These are phyloP conservation scores for Fusarium marasasianum DNA, from an alignment of 2,329 filamentous ascomycete genomes.

Conservation along the genomic window DNA sequence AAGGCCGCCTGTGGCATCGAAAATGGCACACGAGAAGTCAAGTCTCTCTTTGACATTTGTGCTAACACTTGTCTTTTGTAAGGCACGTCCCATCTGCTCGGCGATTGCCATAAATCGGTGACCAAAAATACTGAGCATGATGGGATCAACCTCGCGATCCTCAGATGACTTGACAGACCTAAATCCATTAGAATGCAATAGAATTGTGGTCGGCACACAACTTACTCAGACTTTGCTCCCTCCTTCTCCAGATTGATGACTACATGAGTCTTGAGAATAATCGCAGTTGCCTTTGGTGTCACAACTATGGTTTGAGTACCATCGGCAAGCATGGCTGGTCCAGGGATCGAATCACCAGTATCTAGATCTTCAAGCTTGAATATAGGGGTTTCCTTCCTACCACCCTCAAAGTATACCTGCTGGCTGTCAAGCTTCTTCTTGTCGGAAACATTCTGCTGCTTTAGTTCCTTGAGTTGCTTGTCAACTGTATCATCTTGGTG, in stretches of 20 bases:
- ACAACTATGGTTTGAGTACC: slow-evolving; percentile 93
- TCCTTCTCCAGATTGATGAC: slow-evolving; percentile 82
- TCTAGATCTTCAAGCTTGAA: slow-evolving; percentile 82
- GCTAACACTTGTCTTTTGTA: slow-evolving; percentile 83
- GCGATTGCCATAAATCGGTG: slow-evolving; percentile 89
- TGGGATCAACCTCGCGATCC: slow-evolving; percentile 71
- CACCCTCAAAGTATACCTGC: slow-evolving; percentile 85
- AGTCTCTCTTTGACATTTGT: slow-evolving; percentile 86
- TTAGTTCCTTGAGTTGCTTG: slow-evolving; percentile 78
- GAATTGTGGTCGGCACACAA: neutral
- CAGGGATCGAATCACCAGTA: slow-evolving; percentile 76
- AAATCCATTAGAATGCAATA: neutral
- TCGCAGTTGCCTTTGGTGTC: slow-evolving; percentile 78
- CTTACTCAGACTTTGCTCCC: slow-evolving; percentile 49
- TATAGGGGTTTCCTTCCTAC: slow-evolving; percentile 79
- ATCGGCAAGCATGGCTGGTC: slow-evolving; percentile 87
- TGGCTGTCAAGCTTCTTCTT: slow-evolving; percentile 72
- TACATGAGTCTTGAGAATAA: slow-evolving; percentile 86
- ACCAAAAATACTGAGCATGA: slow-evolving; percentile 81
- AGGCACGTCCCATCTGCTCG: slow-evolving; percentile 82
- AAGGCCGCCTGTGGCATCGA: slow-evolving; percentile 77
- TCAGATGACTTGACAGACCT: slow-evolving; percentile 35
- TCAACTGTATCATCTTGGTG: slow-evolving; percentile 84
- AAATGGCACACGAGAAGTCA: slow-evolving; percentile 84
- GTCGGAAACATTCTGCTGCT: slow-evolving; percentile 63